Percentiles rank a stretch among this genome's conserved stretches.
Conservation (phyloP, 352 stramenopile species). For the Thalassiosira mediterranea region DNA sequence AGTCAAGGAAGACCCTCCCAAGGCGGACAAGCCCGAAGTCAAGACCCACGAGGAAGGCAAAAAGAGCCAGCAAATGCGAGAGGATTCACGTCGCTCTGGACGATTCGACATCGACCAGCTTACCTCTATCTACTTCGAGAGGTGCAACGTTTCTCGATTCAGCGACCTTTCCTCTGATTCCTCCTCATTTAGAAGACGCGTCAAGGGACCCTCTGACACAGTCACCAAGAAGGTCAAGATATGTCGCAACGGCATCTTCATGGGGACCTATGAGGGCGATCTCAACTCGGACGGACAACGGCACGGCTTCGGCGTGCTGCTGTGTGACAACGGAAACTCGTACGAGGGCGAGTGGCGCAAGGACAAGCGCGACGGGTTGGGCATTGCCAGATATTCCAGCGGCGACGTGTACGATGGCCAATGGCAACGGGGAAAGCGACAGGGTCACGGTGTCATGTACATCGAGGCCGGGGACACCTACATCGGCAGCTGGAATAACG, state of each 20-base stretch:
- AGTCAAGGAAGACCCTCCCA: slow-evolving; percentile 15
- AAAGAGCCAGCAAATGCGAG: slow-evolving; percentile 5
- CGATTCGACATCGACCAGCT: slow-evolving; percentile 51
- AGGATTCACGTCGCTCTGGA: not conserved
- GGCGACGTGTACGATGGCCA: slow-evolving; percentile 41
- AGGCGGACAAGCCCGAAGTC: not conserved
- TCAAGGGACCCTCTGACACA: not conserved
- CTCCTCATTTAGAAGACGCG: slow-evolving; percentile 14
- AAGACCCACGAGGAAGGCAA: not conserved
- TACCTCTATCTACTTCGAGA: slow-evolving; percentile 56
- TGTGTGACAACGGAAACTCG: slow-evolving; percentile 71
- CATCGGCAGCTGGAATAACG: slow-evolving; percentile 72
- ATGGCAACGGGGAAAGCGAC: slow-evolving; percentile 37
- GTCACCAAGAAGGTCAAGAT: slow-evolving; percentile 59
- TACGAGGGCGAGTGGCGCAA: slow-evolving; percentile 76
- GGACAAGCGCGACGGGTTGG: slow-evolving; percentile 60
- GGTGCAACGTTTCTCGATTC: slow-evolving; percentile 39
- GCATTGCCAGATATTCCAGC: slow-evolving; percentile 38
- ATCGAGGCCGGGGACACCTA: slow-evolving; percentile 75
- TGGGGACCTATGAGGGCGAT: slow-evolving; percentile 70
- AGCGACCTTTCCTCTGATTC: slow-evolving; percentile 47
- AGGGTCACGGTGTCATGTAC: slow-evolving; percentile 72
- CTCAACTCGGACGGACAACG: slow-evolving; percentile 50
- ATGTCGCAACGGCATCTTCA: slow-evolving; percentile 59
- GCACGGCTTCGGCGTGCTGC: slow-evolving; percentile 66